Conservation (phyloP, 208 protist genomes). For the Crithidia mellificae region DNA sequence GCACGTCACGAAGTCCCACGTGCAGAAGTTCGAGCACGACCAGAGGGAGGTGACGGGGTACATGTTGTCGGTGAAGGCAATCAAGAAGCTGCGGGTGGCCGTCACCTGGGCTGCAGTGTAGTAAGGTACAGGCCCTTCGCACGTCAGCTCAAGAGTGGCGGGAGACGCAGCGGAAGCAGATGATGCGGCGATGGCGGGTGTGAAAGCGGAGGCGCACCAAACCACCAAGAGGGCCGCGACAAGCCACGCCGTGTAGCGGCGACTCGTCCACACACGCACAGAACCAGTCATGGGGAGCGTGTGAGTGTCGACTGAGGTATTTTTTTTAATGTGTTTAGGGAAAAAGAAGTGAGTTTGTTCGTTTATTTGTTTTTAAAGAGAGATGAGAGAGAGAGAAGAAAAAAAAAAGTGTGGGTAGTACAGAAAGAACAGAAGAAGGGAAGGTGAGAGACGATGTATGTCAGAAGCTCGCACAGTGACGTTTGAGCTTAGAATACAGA, state of each 20-base stretch:
- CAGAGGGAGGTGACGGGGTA: neutral
- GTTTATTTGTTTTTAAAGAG: no score
- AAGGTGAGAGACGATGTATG: neutral
- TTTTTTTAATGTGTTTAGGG: no score
- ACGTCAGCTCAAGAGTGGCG: neutral
- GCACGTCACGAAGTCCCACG: slow-evolving; percentile 5
- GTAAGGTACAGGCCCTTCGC: neutral
- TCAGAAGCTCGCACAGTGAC: neutral
- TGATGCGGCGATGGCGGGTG: neutral
- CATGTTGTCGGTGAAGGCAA: neutral
- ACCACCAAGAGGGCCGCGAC: slow-evolving; percentile 2
- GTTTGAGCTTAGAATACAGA: neutral
- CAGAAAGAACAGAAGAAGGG: neutral
- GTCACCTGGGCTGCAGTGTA: slow-evolving; percentile 1
- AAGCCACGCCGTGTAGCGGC: slow-evolving; percentile 9
- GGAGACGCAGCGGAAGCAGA: no score
- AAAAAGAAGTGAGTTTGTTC: no score
- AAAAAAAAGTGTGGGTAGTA: neutral
- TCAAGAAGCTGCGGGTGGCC: neutral
- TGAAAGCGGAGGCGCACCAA: neutral
- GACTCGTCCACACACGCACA: neutral
- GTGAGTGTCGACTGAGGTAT: no score
- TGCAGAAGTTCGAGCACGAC: slow-evolving; percentile 12
- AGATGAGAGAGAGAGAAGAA: neutral
- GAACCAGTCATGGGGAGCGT: neutral